Base-by-base conservation (phyloP, 2,329 filamentous ascomycete genomes). In the Botrytis fragariae region DNA sequence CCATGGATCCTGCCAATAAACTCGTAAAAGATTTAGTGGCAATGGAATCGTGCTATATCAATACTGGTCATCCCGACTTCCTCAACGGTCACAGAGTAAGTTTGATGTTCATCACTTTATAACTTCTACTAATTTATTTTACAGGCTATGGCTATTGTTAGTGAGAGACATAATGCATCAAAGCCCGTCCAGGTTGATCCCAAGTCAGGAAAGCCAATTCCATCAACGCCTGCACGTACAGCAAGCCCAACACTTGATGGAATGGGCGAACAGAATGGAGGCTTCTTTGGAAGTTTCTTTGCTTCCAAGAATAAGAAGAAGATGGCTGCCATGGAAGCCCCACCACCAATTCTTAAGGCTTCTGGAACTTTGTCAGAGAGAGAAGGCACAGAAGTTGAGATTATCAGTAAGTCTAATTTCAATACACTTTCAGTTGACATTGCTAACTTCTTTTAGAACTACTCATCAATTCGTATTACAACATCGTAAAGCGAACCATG, bases 231-330 rank as follows among this genome's bases (percentile, higher is more conserved):
- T 2, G 91, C 87, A 69, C 91, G 94, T 76, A 90, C 93, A 61
- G 88, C 88, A 72, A 97, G 91, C 81, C 96, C 94, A 12, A 92
- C 91, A 57, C 85, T 81, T 67, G 90, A 90, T 71, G 81, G 84
- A 69, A 84, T 90, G 29, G 84, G 85, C 37, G 84, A 83, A 51
- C 82, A 83, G 71, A 93, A 93, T 81, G 86, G 88, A 74, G 94
- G 95, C 54, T 99, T 99, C 88, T 99, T 99, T 79, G 96, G 96
- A 78, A 97, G 93, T 80, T 99, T 99, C 89, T 99, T 98, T 82
- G 94, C 96, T 18, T 95, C 93, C 81, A 99, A 98, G 89, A 99
- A 98, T 86, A 99, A 98, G 91, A 99, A 99, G 89, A 98, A 98
- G 91, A 97, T 97, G 85, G 96, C 96, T n/a, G 95, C 95, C 65